Base-by-base conservation (phyloP, 2,329 filamentous ascomycete species). In the Colletotrichum caudatum region DNA sequence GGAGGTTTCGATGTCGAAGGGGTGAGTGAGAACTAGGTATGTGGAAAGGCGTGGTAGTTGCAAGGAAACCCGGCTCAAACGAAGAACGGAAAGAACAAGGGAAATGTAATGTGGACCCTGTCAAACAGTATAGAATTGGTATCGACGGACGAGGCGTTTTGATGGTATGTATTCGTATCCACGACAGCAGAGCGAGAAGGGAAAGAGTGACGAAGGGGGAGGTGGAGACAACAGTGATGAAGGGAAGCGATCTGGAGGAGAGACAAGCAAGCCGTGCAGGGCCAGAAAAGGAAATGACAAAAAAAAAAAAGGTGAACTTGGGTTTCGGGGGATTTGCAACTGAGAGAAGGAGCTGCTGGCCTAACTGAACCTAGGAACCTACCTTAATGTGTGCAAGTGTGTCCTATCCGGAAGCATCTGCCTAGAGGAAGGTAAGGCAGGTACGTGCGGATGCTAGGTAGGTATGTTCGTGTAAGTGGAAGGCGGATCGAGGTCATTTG, bases 201-300 rank as follows among this genome's bases (percentile, higher is more conserved):
- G 29, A 48, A 35, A 33, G 20, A 16, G 26, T 26, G 62, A 56
- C 39, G 37, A 56, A 51, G 39, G 48, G 18, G 46, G 18, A 37
- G 39, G 67, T 67, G 64, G 68, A 71, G 68, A 64, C 51, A 57
- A 54, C n/a, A n/a, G 50, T 69, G 69, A 69, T 64, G 65, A 69
- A 71, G 59, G 65, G 53, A 46, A 41, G 41, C 46, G 16, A 50
- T 35, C 59, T 54, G 69, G 59, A 71, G 69, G 64, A 53, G 65
- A 71, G 65, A 59, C 65, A 64, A 69, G 59, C 64, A 69, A 48
- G 59, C 46, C 23, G 46, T 7, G 33, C 58, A 64, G 53, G 23
- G 46, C n/a, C 44, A 18, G 39, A 57, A 56, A 67, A 66, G 65
- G 60, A 58, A 71, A 20, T 4, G 14, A 3, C 14, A 16, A 14